phyloP scores from a whole-genome alignment of 805 yeast species.

The Ogataea pilisensis region DNA sequence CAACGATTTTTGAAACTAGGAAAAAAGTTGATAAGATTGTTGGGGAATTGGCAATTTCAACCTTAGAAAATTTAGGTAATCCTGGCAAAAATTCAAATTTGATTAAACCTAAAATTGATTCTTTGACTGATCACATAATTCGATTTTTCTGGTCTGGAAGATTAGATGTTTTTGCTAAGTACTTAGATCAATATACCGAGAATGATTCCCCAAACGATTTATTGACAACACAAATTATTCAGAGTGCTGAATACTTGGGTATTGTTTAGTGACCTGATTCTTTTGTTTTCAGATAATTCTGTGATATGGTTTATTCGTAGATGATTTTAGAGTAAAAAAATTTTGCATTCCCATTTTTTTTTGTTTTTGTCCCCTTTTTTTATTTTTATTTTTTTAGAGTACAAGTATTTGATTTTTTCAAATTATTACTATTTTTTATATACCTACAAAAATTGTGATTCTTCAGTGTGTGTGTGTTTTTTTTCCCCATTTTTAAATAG shows the following conservation, averaged over 20 bases:
- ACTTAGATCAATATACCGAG: constrained; percentile 12
- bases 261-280: too few species aligned
- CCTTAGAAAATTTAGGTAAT: constrained; percentile 2
- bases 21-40: constrained; percentile 18
- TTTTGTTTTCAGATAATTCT: too few species aligned
- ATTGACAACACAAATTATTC: constrained; percentile 16
- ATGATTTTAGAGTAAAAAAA: too few species aligned
- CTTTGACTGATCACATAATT: constrained; percentile 28
- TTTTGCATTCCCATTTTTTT: too few species aligned
- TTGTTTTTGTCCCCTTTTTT: too few species aligned
- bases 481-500: too few species aligned
- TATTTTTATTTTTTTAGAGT: too few species aligned
- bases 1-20: constrained; percentile 1
- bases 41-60: constrained; percentile 19
- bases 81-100: constrained; percentile 5
- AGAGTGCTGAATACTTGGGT: constrained; percentile 18
- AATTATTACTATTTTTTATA: too few species aligned
- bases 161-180: constrained; percentile 20
- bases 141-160: constrained; percentile 28
- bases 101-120: constrained; percentile 20
- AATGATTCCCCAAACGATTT: constrained; percentile 1
- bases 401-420: too few species aligned
- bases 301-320: too few species aligned
- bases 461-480: too few species aligned
- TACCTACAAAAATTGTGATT: too few species aligned